phyloP scores from a whole-genome alignment of 495 filamentous ascomycete genomes.

The Glarea lozoyensis region DNA sequence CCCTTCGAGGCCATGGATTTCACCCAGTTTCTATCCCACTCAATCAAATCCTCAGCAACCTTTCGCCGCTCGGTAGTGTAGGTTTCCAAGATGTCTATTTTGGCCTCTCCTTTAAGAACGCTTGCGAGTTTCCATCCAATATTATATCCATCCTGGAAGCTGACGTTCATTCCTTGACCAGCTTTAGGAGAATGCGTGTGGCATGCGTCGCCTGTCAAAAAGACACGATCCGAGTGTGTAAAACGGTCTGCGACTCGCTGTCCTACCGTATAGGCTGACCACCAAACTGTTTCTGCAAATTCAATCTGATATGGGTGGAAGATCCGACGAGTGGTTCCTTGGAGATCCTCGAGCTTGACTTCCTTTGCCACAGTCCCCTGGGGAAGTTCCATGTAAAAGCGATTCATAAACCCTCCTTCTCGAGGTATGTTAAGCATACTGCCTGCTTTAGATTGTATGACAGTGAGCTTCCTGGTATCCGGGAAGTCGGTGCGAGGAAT shows the following conservation, averaged over 20 bases:
- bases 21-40: slow-evolving; percentile 62
- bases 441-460: slow-evolving; percentile 34
- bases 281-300: slow-evolving; percentile 24
- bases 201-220: slow-evolving; percentile 36
- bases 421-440: slow-evolving; percentile 28
- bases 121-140: slow-evolving; percentile 37
- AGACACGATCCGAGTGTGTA: slow-evolving; percentile 17
- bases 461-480: slow-evolving; percentile 25
- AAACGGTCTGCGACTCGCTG: slow-evolving; percentile 27
- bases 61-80: slow-evolving; percentile 36
- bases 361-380: slow-evolving; percentile 21
- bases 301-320: slow-evolving; percentile 40
- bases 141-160: slow-evolving; percentile 38
- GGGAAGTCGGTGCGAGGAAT: slow-evolving; percentile 30
- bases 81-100: slow-evolving; percentile 20
- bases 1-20: slow-evolving; percentile 44
- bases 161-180: slow-evolving; percentile 39
- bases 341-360: slow-evolving; percentile 33
- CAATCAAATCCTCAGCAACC: slow-evolving; percentile 60
- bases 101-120: slow-evolving; percentile 25
- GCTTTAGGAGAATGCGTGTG: slow-evolving; percentile 38
- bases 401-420: slow-evolving; percentile 42
- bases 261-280: slow-evolving; percentile 30
- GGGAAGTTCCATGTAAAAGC: slow-evolving; percentile 53
- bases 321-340: slow-evolving; percentile 30